Evolutionary conservation across 2,329 filamentous ascomycete species (phyloP).

Genomic region (Colletotrichum filicis): DNA sequence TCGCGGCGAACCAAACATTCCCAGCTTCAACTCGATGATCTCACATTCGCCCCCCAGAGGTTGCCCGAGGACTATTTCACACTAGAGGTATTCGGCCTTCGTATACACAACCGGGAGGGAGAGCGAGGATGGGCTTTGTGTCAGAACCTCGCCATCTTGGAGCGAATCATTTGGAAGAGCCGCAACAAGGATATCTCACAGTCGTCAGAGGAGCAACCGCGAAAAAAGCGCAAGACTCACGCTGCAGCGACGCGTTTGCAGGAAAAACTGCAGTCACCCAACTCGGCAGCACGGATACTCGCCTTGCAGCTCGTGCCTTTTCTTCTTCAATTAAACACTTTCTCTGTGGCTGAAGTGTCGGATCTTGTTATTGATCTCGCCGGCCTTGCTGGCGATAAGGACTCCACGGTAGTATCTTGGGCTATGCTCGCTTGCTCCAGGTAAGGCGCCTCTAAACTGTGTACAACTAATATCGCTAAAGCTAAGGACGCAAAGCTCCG

Average conservation of each 20-base stretch:
- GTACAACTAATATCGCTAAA: neutral
- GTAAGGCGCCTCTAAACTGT: constrained; percentile 55
- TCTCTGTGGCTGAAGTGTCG: constrained; percentile 62
- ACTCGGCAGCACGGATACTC: constrained; percentile 58
- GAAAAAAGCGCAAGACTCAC: constrained; percentile 61
- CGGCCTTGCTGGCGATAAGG: constrained; percentile 75
- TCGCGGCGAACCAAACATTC: constrained; percentile 75
- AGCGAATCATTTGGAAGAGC: constrained; percentile 54
- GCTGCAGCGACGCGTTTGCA: constrained; percentile 57
- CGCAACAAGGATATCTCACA: constrained; percentile 40
- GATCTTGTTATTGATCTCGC: constrained; percentile 69
- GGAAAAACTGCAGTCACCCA: constrained; percentile 57
- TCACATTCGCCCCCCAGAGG: constrained; percentile 66
- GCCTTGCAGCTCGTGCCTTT: constrained; percentile 70
- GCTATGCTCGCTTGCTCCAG: constrained; percentile 84
- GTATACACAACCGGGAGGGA: constrained; percentile 62
- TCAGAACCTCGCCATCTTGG: constrained; percentile 68
- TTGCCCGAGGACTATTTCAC: constrained; percentile 57
- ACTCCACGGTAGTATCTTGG: constrained; percentile 77
- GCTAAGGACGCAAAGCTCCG: constrained; percentile 46
- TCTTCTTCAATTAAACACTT: constrained; percentile 57
- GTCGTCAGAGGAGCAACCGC: constrained; percentile 55
- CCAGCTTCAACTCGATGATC: constrained; percentile 81
- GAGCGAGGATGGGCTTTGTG: constrained; percentile 71
- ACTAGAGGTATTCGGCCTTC: constrained; percentile 63